Evolutionary conservation across 192 early-diverging fungal genomes (phyloP).

Genomic region (Spinellus fusiger): DNA sequence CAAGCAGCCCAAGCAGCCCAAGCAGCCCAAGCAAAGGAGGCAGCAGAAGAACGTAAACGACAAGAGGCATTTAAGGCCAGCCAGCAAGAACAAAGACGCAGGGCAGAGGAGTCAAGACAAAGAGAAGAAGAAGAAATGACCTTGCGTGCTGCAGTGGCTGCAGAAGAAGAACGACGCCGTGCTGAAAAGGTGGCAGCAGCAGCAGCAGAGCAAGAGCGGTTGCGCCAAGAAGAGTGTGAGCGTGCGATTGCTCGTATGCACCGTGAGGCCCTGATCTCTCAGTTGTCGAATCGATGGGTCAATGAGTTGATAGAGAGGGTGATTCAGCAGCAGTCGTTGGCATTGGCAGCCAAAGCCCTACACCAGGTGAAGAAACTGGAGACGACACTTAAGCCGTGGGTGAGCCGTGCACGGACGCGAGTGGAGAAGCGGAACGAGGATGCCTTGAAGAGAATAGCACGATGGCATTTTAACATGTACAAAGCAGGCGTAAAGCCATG

Average conservation of each 20-base stretch:
- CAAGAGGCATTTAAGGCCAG: background rate
- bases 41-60: background rate
- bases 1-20: background rate
- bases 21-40: background rate
- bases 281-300: background rate
- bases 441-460: background rate
- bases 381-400: background rate
- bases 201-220: background rate
- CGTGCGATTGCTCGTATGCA: background rate
- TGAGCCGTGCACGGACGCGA: background rate
- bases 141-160: background rate
- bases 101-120: background rate
- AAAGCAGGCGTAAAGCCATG: background rate
- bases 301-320: background rate
- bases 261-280: background rate
- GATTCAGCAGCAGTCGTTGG: background rate
- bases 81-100: background rate
- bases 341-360: background rate
- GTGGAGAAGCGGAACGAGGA: background rate
- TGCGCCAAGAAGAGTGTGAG: background rate
- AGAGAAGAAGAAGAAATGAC: constrained; percentile 1
- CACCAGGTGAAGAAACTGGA: background rate
- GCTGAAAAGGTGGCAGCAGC: constrained; percentile 4
- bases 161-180: background rate
- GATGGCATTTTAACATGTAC: background rate